Evolutionary conservation across 208 protist genomes (phyloP), one percentile per base, ranked within the genome.

Genomic region (Acanthamoeba triangularis): DNA sequence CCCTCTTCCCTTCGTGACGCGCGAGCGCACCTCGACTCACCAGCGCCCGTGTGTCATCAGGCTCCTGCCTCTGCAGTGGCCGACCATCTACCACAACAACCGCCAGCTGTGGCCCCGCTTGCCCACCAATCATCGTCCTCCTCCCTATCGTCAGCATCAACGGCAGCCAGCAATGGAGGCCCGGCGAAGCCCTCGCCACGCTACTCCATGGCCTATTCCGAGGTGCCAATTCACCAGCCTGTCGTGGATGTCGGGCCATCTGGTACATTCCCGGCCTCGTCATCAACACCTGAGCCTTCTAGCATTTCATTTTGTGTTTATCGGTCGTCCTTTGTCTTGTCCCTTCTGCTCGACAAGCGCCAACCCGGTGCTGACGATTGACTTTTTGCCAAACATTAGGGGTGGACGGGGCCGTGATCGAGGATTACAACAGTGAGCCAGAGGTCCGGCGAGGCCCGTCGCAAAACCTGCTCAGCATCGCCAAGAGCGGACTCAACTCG

Each of bases 401-500:
- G 16, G 56, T 61, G 56, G 56, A 61, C 56, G 56, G 56, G 18
- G 56, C 56, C 16, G 56, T 61, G 56, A 61, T 87, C 6, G 78
- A 87, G 41, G 78, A 87, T 3, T 87, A 87, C 49, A 87, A 30
- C n/a, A 37, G 78, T 23, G 49, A 87, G 10, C 47, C 16, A 35
- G 49, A 87, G 23, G 35, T 28, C 5, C 37, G 35, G 18, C 69
- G 78, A 87, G 78, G 78, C 37, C 3, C 47, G 30, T 76, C 67
- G 28, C 47, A 61, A n/a, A 61, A 52, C n/a, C 37, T 87, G 25
- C 33, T 87, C n/a, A 30, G 16, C 20, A 87, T 87, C 47, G 47
- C 78, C 78, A 87, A 87, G 28, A 87, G n/a, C 23, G 78, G 78
- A n/a, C 49, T 87, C n/a, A 87, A 28, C 49, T 25, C 78, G 30